Evolutionary conservation across 2,329 filamentous ascomycete species (phyloP).

Genomic region (Xylariaceae sp.): DNA sequence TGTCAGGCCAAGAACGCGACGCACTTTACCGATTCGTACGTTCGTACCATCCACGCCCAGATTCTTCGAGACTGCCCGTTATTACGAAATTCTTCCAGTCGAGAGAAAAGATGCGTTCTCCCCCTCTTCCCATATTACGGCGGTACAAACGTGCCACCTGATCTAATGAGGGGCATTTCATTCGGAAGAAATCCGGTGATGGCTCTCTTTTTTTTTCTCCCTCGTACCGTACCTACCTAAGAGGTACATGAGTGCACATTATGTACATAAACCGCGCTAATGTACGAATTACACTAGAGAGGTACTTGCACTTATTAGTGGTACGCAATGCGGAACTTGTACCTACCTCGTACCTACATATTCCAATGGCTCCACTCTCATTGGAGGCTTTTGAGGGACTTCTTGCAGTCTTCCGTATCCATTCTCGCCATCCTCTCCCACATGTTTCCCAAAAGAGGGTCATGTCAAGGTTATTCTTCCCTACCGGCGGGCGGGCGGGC

Average conservation of each 20-base stretch:
- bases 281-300: background rate
- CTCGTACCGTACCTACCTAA: background rate
- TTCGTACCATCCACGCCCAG: background rate
- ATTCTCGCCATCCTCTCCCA: background rate
- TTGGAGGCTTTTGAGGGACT: constrained; percentile 8
- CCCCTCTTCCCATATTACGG: background rate
- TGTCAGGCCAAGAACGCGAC: background rate
- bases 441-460: background rate
- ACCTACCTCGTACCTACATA: constrained; percentile 2
- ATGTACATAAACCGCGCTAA: background rate
- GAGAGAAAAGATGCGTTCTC: background rate
- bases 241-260: background rate
- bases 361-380: background rate
- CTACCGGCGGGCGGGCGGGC: background rate
- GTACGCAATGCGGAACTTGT: background rate
- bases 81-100: background rate
- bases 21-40: background rate
- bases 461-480: background rate
- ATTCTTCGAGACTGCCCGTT: no score
- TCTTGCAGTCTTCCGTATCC: background rate
- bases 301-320: background rate
- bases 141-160: background rate
- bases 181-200: background rate
- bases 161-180: background rate
- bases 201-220: background rate